Percentiles rank a stretch among this genome's conserved stretches.
Evolutionary conservation across 192 early-diverging fungal species (phyloP).

Genomic region (Allomyces javanicus): DNA sequence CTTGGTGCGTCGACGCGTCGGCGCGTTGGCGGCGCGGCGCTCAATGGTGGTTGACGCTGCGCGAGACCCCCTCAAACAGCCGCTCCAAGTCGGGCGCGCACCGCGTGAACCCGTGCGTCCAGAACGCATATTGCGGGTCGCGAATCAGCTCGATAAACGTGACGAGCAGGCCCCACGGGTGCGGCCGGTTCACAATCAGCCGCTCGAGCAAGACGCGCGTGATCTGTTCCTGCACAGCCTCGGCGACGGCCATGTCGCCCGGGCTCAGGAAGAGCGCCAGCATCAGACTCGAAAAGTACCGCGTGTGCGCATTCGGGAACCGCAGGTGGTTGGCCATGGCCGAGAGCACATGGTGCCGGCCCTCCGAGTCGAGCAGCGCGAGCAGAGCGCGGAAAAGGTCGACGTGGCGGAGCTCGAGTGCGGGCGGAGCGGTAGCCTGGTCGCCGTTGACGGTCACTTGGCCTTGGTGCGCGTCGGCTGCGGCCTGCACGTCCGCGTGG

Average conservation of each 20-base stretch:
- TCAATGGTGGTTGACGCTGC: slow-evolving; percentile 9
- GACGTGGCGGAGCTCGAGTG: slow-evolving; percentile 47
- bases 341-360: slow-evolving; percentile 71
- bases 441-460: slow-evolving; percentile 2
- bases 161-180: slow-evolving; percentile 92
- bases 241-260: slow-evolving; percentile 39
- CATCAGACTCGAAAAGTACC: slow-evolving; percentile 75
- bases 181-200: slow-evolving; percentile 84
- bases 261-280: slow-evolving; percentile 54
- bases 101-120: slow-evolving; percentile 35
- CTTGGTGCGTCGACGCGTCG: too few relatives aligned
- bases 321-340: slow-evolving; percentile 92
- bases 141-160: slow-evolving; percentile 95
- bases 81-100: slow-evolving; percentile 66
- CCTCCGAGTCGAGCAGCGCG: slow-evolving; percentile 51
- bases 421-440: slow-evolving; percentile 10
- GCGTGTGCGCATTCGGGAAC: slow-evolving; percentile 92
- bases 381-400: slow-evolving; percentile 68
- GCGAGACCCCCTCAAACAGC: slow-evolving; percentile 48
- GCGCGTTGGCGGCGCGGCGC: too few relatives aligned
- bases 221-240: slow-evolving; percentile 82
- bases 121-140: slow-evolving; percentile 48
- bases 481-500: slow-evolving; percentile 26
- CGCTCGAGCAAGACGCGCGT: slow-evolving; percentile 86
- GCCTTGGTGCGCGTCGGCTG: neutral